Conservation (phyloP, 192 early-diverging fungal species). For the Dispira simplex region DNA sequence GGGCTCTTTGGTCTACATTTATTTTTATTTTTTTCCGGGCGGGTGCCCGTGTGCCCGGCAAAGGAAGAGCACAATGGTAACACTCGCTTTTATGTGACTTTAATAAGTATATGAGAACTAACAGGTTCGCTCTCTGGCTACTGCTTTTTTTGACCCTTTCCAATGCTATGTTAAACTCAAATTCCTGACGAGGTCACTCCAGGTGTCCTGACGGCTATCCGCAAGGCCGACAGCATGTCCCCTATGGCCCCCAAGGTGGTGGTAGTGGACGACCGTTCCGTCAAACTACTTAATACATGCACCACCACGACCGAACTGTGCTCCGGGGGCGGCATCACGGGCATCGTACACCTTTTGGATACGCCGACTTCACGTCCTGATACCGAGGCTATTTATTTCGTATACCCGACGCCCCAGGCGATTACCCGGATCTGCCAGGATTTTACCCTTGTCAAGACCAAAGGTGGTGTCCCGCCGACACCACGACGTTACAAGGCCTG, state of each 20-base stretch:
- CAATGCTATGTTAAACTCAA: no score
- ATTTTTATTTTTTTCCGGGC: no score
- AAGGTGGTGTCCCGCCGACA: neutral
- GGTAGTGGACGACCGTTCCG: constrained; percentile 7
- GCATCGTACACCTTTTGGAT: constrained; percentile 7
- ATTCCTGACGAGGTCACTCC: neutral
- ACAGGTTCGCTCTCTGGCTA: no score
- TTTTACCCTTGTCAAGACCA: constrained; percentile 11
- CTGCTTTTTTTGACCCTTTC: no score
- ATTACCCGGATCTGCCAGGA: constrained; percentile 22
- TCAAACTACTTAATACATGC: constrained; percentile 7
- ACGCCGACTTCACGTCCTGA: neutral
- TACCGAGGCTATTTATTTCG: constrained; percentile 31
- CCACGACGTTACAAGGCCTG: constrained; percentile 21
- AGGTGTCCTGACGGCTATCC: constrained; percentile 9
- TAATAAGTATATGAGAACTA: no score
- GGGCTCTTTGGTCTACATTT: no score
- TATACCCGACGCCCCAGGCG: constrained; percentile 26
- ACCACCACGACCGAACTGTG: constrained; percentile 1
- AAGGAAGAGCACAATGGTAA: no score
- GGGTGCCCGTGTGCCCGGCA: no score
- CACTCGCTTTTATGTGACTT: no score
- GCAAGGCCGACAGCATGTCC: constrained; percentile 1
- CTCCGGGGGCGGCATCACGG: constrained; percentile 4
- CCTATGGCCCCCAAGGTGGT: constrained; percentile 6